Conservation (phyloP, 1,139 yeast genomes). For the Lodderomyces jiufengensis region DNA sequence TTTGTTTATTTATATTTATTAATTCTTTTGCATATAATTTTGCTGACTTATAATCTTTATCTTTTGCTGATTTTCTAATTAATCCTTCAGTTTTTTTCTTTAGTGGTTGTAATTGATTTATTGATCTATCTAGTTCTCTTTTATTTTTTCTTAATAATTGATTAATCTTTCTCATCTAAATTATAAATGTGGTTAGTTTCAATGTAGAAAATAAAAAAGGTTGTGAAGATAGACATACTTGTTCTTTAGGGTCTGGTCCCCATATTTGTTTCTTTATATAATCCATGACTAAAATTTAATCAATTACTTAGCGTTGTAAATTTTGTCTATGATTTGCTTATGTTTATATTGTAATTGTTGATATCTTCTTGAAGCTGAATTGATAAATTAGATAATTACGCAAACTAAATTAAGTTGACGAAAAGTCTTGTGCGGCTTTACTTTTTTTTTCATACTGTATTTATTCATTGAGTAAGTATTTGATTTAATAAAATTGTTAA, state of each 20-base stretch:
- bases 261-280: slow-evolving; percentile 78
- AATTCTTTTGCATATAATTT: slow-evolving; percentile 79
- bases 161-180: slow-evolving; percentile 79
- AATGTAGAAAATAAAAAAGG: slow-evolving; percentile 15
- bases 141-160: slow-evolving; percentile 78
- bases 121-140: slow-evolving; percentile 72
- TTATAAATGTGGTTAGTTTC: not conserved
- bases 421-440: too few relatives aligned
- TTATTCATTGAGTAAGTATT: too few relatives aligned
- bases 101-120: slow-evolving; percentile 63
- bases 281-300: slow-evolving; percentile 45
- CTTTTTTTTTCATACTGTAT: too few relatives aligned
- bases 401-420: too few relatives aligned
- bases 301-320: slow-evolving; percentile 1
- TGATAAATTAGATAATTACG: too few relatives aligned
- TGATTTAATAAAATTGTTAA: too few relatives aligned
- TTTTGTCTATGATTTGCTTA: not conserved
- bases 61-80: slow-evolving; percentile 73
- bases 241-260: slow-evolving; percentile 97
- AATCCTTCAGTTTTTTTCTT: slow-evolving; percentile 72
- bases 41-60: slow-evolving; percentile 73
- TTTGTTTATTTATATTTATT: slow-evolving; percentile 70
- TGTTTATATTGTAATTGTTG: too few relatives aligned
- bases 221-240: slow-evolving; percentile 40
- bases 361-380: too few relatives aligned